Base-by-base conservation (phyloP, 495 filamentous ascomycete species). In the Tuber microsphaerosporum region DNA sequence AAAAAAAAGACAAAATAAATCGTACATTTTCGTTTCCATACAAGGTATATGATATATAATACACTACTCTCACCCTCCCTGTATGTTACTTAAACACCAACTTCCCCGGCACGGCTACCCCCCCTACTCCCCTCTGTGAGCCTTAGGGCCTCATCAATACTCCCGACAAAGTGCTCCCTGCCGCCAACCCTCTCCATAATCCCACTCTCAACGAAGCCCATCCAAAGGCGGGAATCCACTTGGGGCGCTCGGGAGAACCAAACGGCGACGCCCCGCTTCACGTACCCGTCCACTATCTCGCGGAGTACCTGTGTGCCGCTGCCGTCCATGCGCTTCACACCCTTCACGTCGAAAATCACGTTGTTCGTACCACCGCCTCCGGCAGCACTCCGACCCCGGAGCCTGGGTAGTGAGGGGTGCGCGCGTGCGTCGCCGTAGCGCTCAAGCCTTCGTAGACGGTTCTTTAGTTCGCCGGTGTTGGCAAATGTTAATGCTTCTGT, bases 401-500 rank as follows among this genome's bases (percentile, higher is more conserved):
- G 86, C 10, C 92, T 87, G 8, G 95, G 94, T 22, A 97, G 85
- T 2, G 93, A 93, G 0, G 96, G 96, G 74, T 98, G 96, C 0
- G 92, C 92, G 61, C 86, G 85, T n/a, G 84, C 89, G 0, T 93
- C 92, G 19, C 95, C 95, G 80, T 98, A 97, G 37, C 92, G 86
- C 83, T 98, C 95, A 10, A 99, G 85, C 19, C 96, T 86, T 22
- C 92, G 86, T 8, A 99, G 87, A 12, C 96, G 87, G 74, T 89
- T 91, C 85, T 94, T 97, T 34, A 99, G 86, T 73, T 95, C 92
- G 31, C 96, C 96, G 1, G 96, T 97, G 82, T 99, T 99, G 73
- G 95, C 94, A 80, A 99, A 99, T 0, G 96, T 98, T 61, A 99
- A 86, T 0, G 94, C 94, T 80, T 98, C 96, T 0, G 95, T 95